phyloP scores from a whole-genome alignment of 2,329 filamentous ascomycete species.

The Paramyrothecium sp. region DNA sequence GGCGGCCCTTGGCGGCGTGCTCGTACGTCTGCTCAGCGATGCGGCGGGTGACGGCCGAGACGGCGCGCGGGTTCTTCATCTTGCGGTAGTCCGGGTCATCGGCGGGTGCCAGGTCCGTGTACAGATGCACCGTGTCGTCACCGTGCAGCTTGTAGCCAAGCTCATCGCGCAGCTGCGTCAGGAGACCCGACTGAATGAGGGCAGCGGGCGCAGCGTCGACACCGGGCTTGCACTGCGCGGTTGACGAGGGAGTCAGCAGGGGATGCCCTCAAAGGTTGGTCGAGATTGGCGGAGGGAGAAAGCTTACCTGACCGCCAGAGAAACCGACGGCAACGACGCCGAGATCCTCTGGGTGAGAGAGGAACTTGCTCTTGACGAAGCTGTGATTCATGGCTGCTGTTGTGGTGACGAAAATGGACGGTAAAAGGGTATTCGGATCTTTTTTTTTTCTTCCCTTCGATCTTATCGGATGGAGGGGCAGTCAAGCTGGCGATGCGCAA shows the following conservation, averaged over 20 bases:
- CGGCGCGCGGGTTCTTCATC: constrained; percentile 92
- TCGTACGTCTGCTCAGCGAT: constrained; percentile 84
- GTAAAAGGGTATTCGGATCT: neutral
- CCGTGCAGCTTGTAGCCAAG: constrained; percentile 86
- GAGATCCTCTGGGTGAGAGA: constrained; percentile 74
- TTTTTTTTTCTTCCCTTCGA: constrained; percentile 8
- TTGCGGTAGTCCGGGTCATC: constrained; percentile 76
- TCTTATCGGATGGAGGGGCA: neutral
- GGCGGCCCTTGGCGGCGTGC: constrained; percentile 77
- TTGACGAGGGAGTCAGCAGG: constrained; percentile 4
- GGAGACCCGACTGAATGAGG: constrained; percentile 83
- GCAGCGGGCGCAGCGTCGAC: constrained; percentile 89
- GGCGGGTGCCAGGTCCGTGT: constrained; percentile 70
- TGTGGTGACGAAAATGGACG: neutral
- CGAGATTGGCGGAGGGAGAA: neutral
- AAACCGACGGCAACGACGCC: constrained; percentile 95
- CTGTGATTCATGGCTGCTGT: constrained; percentile 46
- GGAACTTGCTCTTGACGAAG: constrained; percentile 68
- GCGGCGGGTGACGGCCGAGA: constrained; percentile 78
- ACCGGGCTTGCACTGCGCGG: constrained; percentile 74
- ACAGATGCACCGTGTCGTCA: constrained; percentile 79
- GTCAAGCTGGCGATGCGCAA: neutral
- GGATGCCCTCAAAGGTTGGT: neutral
- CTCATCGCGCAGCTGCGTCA: constrained; percentile 78
- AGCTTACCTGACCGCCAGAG: constrained; percentile 85